These are phyloP conservation scores for Dryas integrifolia DNA, from an alignment of 331 rosid species.

Conservation along the genomic window DNA sequence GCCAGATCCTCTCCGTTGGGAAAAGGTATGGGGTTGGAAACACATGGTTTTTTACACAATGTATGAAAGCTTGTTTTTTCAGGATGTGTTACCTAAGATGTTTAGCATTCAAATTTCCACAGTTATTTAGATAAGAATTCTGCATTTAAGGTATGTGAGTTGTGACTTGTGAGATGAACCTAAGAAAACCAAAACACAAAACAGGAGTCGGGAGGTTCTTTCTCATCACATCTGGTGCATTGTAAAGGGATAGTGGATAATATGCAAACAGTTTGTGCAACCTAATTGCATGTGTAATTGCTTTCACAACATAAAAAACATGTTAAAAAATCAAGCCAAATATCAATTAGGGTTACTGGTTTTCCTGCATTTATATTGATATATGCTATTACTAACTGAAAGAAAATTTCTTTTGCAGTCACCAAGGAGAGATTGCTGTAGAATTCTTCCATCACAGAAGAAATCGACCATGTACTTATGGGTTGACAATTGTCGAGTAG, in stretches of 20 bases:
- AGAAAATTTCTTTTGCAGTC: constrained; percentile 53
- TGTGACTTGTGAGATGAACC: neutral
- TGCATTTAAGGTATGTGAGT: neutral
- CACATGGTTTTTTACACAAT: neutral
- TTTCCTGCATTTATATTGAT: neutral
- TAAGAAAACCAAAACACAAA: too few relatives aligned
- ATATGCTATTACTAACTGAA: constrained; percentile 9
- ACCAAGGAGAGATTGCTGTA: constrained; percentile 89
- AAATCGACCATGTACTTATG: constrained; percentile 50
- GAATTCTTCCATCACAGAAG: constrained; percentile 54
- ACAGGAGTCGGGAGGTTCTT: too few relatives aligned
- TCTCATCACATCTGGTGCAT: too few relatives aligned
- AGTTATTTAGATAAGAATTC: neutral
- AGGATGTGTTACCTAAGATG: neutral
- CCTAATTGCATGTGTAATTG: too few relatives aligned
- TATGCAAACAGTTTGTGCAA: too few relatives aligned
- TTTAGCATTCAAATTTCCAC: neutral
- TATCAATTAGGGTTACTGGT: neutral
- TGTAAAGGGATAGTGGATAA: too few relatives aligned
- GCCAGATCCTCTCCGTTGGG: constrained; percentile 76
- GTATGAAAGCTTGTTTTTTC: neutral
- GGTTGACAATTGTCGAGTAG: constrained; percentile 60
- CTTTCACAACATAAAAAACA: too few relatives aligned
- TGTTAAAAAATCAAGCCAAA: too few relatives aligned
- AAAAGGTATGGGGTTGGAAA: constrained; percentile 42